A percentile compares a stretch with the other conserved stretches of the same genome.
Evolutionary conservation across 2,329 filamentous ascomycete genomes (phyloP).

Genomic region (Pseudogymnoascus pannorum): DNA sequence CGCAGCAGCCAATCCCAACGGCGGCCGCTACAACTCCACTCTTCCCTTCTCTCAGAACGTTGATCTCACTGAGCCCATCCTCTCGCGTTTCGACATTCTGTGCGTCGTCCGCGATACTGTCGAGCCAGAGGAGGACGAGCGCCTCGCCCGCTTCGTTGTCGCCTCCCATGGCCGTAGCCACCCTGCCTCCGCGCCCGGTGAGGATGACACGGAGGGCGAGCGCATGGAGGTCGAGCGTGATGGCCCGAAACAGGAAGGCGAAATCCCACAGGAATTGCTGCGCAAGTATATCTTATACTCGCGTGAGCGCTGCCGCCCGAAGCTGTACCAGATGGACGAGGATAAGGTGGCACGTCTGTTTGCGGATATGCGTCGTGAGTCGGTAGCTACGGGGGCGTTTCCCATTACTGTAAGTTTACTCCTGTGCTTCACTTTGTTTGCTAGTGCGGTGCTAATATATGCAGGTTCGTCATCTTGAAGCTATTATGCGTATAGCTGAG

Average conservation of each 20-base stretch:
- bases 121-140: constrained; percentile 85
- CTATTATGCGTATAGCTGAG: constrained; percentile 92
- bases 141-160: constrained; percentile 89
- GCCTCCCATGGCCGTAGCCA: constrained; percentile 90
- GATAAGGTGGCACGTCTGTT: constrained; percentile 94
- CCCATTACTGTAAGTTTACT: constrained; percentile 77
- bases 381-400: constrained; percentile 87
- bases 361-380: constrained; percentile 91
- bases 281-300: constrained; percentile 97
- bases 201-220: constrained; percentile 34
- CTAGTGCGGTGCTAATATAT: constrained; percentile 13
- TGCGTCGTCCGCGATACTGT: constrained; percentile 95
- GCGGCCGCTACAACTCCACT: constrained; percentile 92
- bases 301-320: constrained; percentile 79
- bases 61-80: constrained; percentile 90
- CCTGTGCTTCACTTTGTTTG: neutral
- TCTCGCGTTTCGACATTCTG: constrained; percentile 96
- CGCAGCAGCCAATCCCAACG: constrained; percentile 92
- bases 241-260: constrained; percentile 50
- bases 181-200: constrained; percentile 46
- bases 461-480: constrained; percentile 92
- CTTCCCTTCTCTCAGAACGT: constrained; percentile 96
- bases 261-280: constrained; percentile 84
- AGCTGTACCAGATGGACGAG: constrained; percentile 95
- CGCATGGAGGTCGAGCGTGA: constrained; percentile 59